Conservation (phyloP, 2,329 filamentous ascomycete genomes). For the Pseudogymnoascus verrucosus region DNA sequence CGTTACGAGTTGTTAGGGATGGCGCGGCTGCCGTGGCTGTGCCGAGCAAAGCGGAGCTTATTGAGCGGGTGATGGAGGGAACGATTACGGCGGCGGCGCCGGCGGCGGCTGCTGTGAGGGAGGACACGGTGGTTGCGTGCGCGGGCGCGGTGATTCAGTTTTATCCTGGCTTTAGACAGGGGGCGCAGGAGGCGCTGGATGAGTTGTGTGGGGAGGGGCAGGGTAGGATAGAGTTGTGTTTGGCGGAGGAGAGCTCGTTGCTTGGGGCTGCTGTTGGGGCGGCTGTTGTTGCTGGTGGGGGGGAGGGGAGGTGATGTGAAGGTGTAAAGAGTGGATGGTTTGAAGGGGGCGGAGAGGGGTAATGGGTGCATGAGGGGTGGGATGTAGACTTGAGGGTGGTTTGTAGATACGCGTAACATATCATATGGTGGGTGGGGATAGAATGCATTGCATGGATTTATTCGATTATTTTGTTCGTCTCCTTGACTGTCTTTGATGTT, state of each 20-base stretch:
- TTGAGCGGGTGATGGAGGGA: neutral
- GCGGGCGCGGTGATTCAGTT: conserved; percentile 75
- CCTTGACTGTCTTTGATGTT: neutral
- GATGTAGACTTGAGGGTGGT: neutral
- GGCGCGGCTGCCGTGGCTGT: neutral
- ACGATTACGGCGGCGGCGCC: neutral
- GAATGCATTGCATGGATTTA: neutral
- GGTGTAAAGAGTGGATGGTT: neutral
- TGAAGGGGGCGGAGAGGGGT: neutral
- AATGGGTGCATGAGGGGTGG: neutral
- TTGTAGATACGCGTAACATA: neutral
- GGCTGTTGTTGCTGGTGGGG: conserved; percentile 26
- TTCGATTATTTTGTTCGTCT: neutral
- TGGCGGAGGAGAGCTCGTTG: conserved; percentile 66
- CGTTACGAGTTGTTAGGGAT: neutral
- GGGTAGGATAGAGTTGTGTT: conserved; percentile 52
- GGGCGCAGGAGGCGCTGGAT: conserved; percentile 57
- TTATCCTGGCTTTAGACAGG: conserved; percentile 58
- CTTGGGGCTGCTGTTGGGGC: conserved; percentile 67
- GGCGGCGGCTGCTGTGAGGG: conserved; percentile 18
- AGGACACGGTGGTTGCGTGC: conserved; percentile 58
- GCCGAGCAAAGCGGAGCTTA: conserved; percentile 43
- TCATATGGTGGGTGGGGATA: neutral
- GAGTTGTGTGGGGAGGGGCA: conserved; percentile 36
- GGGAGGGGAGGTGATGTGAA: neutral